Evolutionary conservation across 2,329 filamentous ascomycete genomes (phyloP).

Genomic region (Annulohypoxylon truncatum): DNA sequence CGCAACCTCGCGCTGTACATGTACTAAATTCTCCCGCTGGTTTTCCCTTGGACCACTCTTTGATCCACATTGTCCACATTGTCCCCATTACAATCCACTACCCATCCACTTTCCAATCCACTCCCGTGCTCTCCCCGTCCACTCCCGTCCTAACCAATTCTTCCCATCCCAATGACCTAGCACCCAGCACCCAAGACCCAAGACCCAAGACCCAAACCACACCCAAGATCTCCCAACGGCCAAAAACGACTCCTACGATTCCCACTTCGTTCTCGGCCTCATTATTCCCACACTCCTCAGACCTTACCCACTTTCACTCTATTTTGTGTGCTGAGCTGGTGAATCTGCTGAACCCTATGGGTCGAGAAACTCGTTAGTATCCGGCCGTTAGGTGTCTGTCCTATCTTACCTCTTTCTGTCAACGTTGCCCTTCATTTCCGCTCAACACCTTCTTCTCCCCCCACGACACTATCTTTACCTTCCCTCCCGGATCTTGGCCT

Average conservation of each 20-base stretch:
- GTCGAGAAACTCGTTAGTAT: constrained; percentile 34
- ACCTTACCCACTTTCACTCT: constrained; percentile 28
- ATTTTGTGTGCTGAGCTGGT: constrained; percentile 22
- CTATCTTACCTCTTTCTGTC: constrained; percentile 34
- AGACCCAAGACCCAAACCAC: not conserved
- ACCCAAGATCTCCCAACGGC: not conserved
- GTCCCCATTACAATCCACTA: constrained; percentile 7
- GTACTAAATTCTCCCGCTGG: constrained; percentile 35
- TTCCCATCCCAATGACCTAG: constrained; percentile 1
- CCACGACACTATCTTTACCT: constrained; percentile 22
- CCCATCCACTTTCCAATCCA: constrained; percentile 20
- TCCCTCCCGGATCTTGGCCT: constrained; percentile 25
- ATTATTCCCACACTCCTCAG: constrained; percentile 38
- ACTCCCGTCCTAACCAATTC: constrained; percentile 31
- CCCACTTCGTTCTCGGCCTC: constrained; percentile 45
- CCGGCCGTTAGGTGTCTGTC: constrained; percentile 28
- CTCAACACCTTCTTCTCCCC: constrained; percentile 18
- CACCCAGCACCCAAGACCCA: not conserved
- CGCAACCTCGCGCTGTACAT: not conserved
- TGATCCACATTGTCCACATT: constrained; percentile 1
- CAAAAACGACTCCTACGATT: constrained; percentile 38
- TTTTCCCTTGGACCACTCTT: constrained; percentile 25
- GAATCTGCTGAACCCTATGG: constrained; percentile 27
- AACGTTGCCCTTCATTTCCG: constrained; percentile 25
- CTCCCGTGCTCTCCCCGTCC: constrained; percentile 26